These are phyloP conservation scores for Vanrija pseudolonga DNA, from an alignment of 1,284 basidiomycete species.

Conservation along the genomic window DNA sequence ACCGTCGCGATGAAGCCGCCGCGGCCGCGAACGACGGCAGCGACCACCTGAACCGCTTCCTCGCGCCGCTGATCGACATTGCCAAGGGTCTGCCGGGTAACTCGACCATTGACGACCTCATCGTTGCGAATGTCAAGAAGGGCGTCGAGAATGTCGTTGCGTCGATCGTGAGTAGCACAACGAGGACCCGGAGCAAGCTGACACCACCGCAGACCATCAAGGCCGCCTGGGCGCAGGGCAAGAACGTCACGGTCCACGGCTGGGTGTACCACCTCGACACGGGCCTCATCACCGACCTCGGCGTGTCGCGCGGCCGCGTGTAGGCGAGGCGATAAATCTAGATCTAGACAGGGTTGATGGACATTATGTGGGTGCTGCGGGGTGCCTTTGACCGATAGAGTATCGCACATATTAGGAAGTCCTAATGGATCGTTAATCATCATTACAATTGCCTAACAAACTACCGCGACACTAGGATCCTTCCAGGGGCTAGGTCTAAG, in stretches of 20 bases:
- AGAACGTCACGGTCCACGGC: slow-evolving; percentile 68
- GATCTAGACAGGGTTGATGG: too few relatives aligned
- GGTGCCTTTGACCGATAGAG: too few relatives aligned
- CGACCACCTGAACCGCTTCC: slow-evolving; percentile 64
- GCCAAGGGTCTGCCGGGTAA: slow-evolving; percentile 55
- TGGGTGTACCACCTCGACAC: slow-evolving; percentile 74
- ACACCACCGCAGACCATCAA: slow-evolving; percentile 54
- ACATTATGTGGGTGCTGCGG: too few relatives aligned
- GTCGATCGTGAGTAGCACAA: slow-evolving; percentile 2
- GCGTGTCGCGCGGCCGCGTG: slow-evolving; percentile 38
- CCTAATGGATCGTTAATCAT: too few relatives aligned
- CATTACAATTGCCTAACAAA: too few relatives aligned
- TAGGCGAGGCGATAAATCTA: too few relatives aligned
- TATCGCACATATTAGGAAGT: too few relatives aligned
- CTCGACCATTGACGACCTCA: slow-evolving; percentile 56
- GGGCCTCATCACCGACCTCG: slow-evolving; percentile 68
- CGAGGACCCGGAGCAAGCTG: not conserved
- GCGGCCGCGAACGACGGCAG: slow-evolving; percentile 28
- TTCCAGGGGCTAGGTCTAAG: too few relatives aligned
- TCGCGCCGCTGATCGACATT: slow-evolving; percentile 64
- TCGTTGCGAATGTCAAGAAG: slow-evolving; percentile 70
- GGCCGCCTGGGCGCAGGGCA: slow-evolving; percentile 67
- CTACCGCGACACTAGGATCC: too few relatives aligned
- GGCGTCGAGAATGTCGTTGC: slow-evolving; percentile 69
- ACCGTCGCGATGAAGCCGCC: slow-evolving; percentile 6